Conservation (phyloP, 768 basidiomycete genomes). For the Xerocomus potaroensis region DNA sequence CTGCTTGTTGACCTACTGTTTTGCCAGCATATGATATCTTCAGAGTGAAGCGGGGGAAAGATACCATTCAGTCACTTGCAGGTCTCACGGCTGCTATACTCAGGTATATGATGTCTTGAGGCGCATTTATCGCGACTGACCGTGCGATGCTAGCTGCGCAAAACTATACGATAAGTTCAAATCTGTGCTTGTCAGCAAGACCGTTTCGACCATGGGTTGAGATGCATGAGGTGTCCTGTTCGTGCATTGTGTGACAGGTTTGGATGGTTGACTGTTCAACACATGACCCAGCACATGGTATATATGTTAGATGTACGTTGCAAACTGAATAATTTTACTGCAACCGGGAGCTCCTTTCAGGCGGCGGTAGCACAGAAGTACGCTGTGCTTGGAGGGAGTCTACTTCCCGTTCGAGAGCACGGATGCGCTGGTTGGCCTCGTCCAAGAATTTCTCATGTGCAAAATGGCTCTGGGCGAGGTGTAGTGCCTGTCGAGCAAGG, state of each 20-base stretch:
- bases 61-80: conserved; percentile 57
- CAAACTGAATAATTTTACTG: too few relatives aligned
- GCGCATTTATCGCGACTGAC: conserved; percentile 1
- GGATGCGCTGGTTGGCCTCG: conserved; percentile 52
- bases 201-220: conserved; percentile 22
- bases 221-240: not conserved
- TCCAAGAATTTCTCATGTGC: conserved; percentile 70
- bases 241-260: too few relatives aligned
- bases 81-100: conserved; percentile 70
- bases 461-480: conserved; percentile 56
- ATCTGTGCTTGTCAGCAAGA: conserved; percentile 52
- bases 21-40: conserved; percentile 75
- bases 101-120: conserved; percentile 46
- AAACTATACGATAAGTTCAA: conserved; percentile 76
- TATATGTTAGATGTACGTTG: conserved; percentile 19
- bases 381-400: conserved; percentile 29
- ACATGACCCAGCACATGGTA: not conserved
- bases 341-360: conserved; percentile 1
- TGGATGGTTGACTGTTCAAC: not conserved
- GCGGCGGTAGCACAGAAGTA: not conserved
- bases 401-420: conserved; percentile 57
- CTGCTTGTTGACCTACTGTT: conserved; percentile 5
- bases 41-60: conserved; percentile 55
- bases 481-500: conserved; percentile 61
- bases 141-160: conserved; percentile 46